phyloP scores from a whole-genome alignment of 768 basidiomycete genomes.

The Austroboletus eburneus region DNA sequence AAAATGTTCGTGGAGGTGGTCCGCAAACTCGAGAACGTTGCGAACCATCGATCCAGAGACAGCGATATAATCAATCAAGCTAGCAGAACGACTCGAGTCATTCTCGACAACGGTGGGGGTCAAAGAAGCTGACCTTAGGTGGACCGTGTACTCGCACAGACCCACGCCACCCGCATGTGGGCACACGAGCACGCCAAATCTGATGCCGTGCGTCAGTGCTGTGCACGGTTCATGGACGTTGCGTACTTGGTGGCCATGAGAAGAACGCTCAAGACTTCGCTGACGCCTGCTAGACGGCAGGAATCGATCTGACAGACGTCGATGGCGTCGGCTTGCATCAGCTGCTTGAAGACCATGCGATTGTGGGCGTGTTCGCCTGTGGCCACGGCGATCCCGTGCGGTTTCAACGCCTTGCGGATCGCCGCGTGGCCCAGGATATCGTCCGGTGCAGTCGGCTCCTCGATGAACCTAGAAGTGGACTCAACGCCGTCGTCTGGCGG shows the following conservation, averaged over 20 bases:
- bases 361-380: constrained; percentile 98
- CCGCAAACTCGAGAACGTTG: constrained; percentile 88
- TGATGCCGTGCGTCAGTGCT: too few species aligned
- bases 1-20: constrained; percentile 95
- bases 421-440: constrained; percentile 88
- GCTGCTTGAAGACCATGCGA: constrained; percentile 95
- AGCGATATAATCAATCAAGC: constrained; percentile 92
- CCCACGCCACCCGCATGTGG: constrained; percentile 97
- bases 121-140: constrained; percentile 53
- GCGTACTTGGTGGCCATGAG: constrained; percentile 97
- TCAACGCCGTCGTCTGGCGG: too few species aligned
- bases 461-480: constrained; percentile 73
- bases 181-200: constrained; percentile 87
- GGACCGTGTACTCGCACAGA: constrained; percentile 90
- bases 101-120: neutral
- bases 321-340: constrained; percentile 88
- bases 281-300: constrained; percentile 90
- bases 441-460: constrained; percentile 95
- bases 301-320: constrained; percentile 96
- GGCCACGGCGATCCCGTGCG: constrained; percentile 85
- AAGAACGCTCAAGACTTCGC: constrained; percentile 89
- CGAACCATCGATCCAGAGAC: constrained; percentile 91
- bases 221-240: too few species aligned
- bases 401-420: constrained; percentile 78
- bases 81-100: too few species aligned